A percentile compares a stretch with the other conserved stretches of the same genome.
Evolutionary conservation across 352 stramenopile genomes (phyloP).

Genomic region (Phytopythium delawarense): DNA sequence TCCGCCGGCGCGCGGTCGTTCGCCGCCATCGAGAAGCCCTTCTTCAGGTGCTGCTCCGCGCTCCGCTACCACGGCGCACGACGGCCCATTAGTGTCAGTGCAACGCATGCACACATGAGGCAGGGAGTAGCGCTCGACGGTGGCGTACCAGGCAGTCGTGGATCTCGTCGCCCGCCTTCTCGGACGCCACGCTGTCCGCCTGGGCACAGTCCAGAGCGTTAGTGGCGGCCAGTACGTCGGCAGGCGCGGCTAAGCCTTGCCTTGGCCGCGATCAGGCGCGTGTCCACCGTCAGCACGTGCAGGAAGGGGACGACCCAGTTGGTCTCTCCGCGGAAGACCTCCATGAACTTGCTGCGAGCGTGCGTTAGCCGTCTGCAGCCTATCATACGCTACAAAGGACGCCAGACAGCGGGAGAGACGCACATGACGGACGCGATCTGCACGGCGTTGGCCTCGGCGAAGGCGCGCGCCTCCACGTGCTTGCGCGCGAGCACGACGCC

Average conservation of each 20-base stretch:
- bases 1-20: constrained; percentile 76
- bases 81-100: not conserved
- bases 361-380: constrained; percentile 8
- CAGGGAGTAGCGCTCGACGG: too few species aligned
- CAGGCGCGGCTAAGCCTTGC: constrained; percentile 17
- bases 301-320: constrained; percentile 86
- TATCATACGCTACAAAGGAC: not conserved
- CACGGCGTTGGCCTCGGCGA: constrained; percentile 52
- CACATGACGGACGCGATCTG: constrained; percentile 76
- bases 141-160: constrained; percentile 60
- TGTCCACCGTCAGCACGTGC: constrained; percentile 78
- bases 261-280: constrained; percentile 57
- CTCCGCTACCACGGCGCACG: constrained; percentile 24
- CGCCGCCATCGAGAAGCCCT: constrained; percentile 79
- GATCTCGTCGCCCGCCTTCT: constrained; percentile 64
- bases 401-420: not conserved
- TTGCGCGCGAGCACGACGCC: constrained; percentile 66
- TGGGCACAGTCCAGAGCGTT: constrained; percentile 10
- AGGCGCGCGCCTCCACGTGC: constrained; percentile 33
- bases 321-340: constrained; percentile 77
- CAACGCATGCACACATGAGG: too few species aligned
- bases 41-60: constrained; percentile 85
- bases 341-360: constrained; percentile 71
- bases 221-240: not conserved
- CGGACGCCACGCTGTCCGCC: constrained; percentile 62